Conservation (phyloP, 192 early-diverging fungal genomes). For the Geranomyces variabilis region DNA sequence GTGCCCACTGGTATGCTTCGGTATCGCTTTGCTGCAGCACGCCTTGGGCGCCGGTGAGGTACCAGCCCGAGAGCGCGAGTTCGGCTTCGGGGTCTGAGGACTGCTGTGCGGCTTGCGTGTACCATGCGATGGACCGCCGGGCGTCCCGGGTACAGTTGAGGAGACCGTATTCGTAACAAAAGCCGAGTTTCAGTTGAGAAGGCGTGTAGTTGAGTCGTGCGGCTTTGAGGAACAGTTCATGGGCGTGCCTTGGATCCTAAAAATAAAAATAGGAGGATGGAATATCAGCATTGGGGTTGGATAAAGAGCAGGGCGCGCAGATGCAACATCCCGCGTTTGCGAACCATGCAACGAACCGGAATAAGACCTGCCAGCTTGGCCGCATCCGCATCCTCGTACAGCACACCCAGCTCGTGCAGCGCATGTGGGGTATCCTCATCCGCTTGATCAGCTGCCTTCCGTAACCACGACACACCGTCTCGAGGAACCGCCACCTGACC, state of each 20-base stretch:
- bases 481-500: conserved; percentile 76
- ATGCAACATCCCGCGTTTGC: neutral
- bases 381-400: conserved; percentile 74
- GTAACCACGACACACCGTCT: conserved; percentile 94
- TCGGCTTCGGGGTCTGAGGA: conserved; percentile 84
- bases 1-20: conserved; percentile 98
- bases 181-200: conserved; percentile 89
- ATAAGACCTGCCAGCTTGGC: conserved; percentile 37
- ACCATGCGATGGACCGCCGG: conserved; percentile 92
- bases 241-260: conserved; percentile 84
- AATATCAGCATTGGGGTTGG: neutral
- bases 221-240: conserved; percentile 88
- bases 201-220: conserved; percentile 92
- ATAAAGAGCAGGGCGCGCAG: neutral
- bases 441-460: conserved; percentile 86
- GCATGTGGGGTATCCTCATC: conserved; percentile 91
- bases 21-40: conserved; percentile 87
- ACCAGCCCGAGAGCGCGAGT: conserved; percentile 96
- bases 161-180: conserved; percentile 93
- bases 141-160: conserved; percentile 86
- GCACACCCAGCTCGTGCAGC: conserved; percentile 87
- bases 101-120: conserved; percentile 90
- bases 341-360: conserved; percentile 37
- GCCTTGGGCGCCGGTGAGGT: conserved; percentile 91
- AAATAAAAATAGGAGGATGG: neutral